Base-by-base conservation (phyloP, 257 asterid genomes). In the Nicotiana tomentosiformis region DNA sequence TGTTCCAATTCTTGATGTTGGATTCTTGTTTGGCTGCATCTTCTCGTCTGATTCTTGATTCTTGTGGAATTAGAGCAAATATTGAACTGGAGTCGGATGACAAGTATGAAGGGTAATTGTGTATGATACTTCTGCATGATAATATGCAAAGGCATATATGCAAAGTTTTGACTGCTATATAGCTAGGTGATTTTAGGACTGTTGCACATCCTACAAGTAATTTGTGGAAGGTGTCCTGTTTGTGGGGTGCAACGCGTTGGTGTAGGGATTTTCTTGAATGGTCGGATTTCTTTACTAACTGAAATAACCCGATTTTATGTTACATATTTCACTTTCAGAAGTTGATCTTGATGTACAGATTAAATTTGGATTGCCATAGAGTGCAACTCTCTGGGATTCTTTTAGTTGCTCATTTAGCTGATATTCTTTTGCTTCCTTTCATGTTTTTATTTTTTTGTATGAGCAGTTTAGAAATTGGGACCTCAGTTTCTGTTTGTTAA, bases 141-240 rank as follows among this genome's bases (percentile, higher is more conserved):
- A 84, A 87, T 84, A 84, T 87, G 90, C 69, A 33, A 88, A 91
- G 88, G 92, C 88, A 46, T 87, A 66, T 77, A 18, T 82, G 87
- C 91, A 76, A 46, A 84, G 66, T 88, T 86, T 91, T 90, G 92
- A 79, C 89, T 85, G 88, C n/a, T 72, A 80, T 85, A 82, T 83
- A 82, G 88, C 87, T 85, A 88, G 93, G 83, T 72, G 81, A 76
- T 26, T 76, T 29, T 76, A 76, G 80, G 43, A 51, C 43, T 29
- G 51, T 76, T 51, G 80, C 64, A 76, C 61, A 76, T 76, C 80
- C 16, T 51, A 76, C 29, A 76, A 76, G 80, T 76, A 51, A 51
- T 76, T 76, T 29, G 80, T 51, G 29, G 79, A 43, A 46, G 15
- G 35, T 74, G 14, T 74, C 4, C 16, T 51, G 80, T 76, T 76